Conservation (phyloP, 164 flowering plant species). For the Santalum album region DNA sequence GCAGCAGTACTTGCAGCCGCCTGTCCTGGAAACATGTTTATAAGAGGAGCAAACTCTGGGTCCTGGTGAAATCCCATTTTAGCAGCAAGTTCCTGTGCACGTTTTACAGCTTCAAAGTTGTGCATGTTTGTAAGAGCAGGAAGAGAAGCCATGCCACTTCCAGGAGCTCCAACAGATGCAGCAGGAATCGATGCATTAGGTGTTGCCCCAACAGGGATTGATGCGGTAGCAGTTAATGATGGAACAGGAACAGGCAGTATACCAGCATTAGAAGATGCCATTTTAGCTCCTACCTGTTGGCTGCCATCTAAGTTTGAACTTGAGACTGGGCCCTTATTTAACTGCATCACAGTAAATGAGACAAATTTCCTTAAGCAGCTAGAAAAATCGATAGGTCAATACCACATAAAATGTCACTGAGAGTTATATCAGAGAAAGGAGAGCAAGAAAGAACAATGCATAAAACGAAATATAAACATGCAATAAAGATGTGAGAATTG, state of each 20-base stretch:
- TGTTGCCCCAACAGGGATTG: conserved; percentile 14
- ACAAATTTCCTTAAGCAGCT: too few species aligned
- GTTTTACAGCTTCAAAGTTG: conserved; percentile 78
- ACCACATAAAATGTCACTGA: too few species aligned
- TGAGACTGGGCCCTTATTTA: conserved; percentile 43
- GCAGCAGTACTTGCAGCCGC: conserved; percentile 30
- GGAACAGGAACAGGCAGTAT: conserved; percentile 15
- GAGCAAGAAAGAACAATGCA: too few species aligned
- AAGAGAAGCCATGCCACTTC: conserved; percentile 29
- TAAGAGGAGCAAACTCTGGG: conserved; percentile 84
- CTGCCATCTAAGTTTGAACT: conserved; percentile 23
- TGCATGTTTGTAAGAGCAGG: conserved; percentile 39
- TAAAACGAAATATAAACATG: too few species aligned
- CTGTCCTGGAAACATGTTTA: conserved; percentile 90
- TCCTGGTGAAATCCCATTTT: conserved; percentile 97
- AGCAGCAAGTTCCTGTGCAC: conserved; percentile 96
- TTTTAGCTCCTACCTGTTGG: conserved; percentile 18
- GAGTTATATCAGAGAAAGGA: too few species aligned
- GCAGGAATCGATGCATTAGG: conserved; percentile 22
- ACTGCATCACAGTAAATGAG: conserved; percentile 26
- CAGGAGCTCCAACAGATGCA: conserved; percentile 24
- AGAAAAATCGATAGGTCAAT: too few species aligned
- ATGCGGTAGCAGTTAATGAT: conserved; percentile 7
- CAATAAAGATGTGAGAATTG: too few species aligned
- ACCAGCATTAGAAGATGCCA: conserved; percentile 19